A percentile compares a stretch with the other conserved stretches of the same genome.
Conservation (phyloP, 2,329 filamentous ascomycete genomes). For the Thelonectria discophora region DNA sequence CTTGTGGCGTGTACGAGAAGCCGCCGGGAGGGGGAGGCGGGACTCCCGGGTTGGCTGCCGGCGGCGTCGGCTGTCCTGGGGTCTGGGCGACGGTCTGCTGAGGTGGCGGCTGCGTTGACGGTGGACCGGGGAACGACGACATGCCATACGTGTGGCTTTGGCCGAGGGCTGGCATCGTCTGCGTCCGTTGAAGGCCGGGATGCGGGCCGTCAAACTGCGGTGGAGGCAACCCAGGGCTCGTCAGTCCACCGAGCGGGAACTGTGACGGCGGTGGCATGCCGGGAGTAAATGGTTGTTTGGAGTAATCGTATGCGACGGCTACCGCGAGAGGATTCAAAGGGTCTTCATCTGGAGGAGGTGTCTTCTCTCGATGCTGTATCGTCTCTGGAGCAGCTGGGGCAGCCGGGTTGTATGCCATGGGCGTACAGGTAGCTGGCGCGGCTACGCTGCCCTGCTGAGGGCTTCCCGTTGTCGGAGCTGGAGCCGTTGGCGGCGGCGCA, state of each 20-base stretch:
- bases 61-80: constrained; percentile 45
- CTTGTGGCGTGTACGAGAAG: constrained; percentile 61
- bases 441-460: constrained; percentile 15
- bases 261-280: constrained; percentile 59
- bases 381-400: constrained; percentile 78
- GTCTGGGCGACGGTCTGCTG: constrained; percentile 37
- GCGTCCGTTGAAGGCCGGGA: constrained; percentile 57
- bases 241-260: constrained; percentile 54
- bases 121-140: constrained; percentile 56
- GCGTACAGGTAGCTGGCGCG: constrained; percentile 60
- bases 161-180: constrained; percentile 59
- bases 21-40: constrained; percentile 60
- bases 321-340: constrained; percentile 66
- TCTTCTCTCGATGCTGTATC: constrained; percentile 79
- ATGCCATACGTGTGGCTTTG: constrained; percentile 55
- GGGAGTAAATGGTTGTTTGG: constrained; percentile 61
- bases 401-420: constrained; percentile 81
- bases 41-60: constrained; percentile 48
- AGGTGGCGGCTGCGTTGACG: constrained; percentile 49
- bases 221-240: constrained; percentile 53
- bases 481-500: constrained; percentile 38
- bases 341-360: constrained; percentile 75
- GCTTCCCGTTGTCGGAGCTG: constrained; percentile 29
- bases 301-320: constrained; percentile 65
- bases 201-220: constrained; percentile 55